These are phyloP conservation scores for Eucalyptus microcorys DNA, from an alignment of 345 rosid genomes.

Conservation along the genomic window DNA sequence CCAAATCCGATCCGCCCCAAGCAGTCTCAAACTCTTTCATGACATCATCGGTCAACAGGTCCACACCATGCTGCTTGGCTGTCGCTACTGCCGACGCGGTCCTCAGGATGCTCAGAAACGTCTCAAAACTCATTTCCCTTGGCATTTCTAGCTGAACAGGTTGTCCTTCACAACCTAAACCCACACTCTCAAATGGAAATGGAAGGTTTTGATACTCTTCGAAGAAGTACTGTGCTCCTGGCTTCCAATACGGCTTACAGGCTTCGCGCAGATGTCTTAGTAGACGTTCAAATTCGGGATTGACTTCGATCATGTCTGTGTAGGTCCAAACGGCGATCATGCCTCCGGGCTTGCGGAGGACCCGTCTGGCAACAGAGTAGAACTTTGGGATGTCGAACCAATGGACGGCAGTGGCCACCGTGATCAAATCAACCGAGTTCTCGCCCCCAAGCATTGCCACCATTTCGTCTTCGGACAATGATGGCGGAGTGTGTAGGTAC, in stretches of 20 bases:
- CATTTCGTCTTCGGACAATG: slow-evolving; percentile 36
- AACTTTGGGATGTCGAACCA: slow-evolving; percentile 63
- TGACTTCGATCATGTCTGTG: slow-evolving; percentile 15
- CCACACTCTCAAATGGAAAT: slow-evolving; percentile 47
- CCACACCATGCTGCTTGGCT: slow-evolving; percentile 49
- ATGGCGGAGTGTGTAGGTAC: slow-evolving; percentile 36
- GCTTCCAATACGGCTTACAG: slow-evolving; percentile 31
- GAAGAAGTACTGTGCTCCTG: slow-evolving; percentile 9
- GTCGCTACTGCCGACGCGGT: slow-evolving; percentile 31
- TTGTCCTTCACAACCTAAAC: slow-evolving; percentile 44
- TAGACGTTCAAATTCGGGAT: slow-evolving; percentile 35
- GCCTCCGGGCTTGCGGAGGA: slow-evolving; percentile 57
- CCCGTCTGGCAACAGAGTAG: slow-evolving; percentile 29
- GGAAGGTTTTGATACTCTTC: slow-evolving; percentile 43
- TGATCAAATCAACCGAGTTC: slow-evolving; percentile 41
- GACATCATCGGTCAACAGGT: slow-evolving; percentile 30
- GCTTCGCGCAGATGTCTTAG: slow-evolving; percentile 20
- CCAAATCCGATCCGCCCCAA: slow-evolving; percentile 48
- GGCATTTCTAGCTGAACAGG: slow-evolving; percentile 35
- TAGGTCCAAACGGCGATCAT: slow-evolving; percentile 58
- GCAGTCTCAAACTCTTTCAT: slow-evolving; percentile 43
- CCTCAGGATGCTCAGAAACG: slow-evolving; percentile 13
- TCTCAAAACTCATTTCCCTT: slow-evolving; percentile 28
- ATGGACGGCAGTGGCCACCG: slow-evolving; percentile 47
- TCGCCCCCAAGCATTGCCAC: slow-evolving; percentile 35